phyloP scores from a whole-genome alignment of 1,139 yeast species.

The Lodderomyces theae region DNA sequence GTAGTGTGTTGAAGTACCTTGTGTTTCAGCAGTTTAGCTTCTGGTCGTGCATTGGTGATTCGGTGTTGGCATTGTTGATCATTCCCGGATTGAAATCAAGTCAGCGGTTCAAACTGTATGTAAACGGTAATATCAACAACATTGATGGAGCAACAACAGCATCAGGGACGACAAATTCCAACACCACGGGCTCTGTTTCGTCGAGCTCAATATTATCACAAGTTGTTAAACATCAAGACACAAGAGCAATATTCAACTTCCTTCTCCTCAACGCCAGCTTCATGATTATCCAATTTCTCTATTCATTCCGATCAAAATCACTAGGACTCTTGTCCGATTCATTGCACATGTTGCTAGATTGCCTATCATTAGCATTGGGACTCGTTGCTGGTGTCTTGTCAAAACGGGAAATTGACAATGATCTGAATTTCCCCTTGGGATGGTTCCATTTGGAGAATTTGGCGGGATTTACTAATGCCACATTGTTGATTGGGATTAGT shows the following conservation, averaged over 20 bases:
- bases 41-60: not conserved
- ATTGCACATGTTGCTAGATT: constrained; percentile 93
- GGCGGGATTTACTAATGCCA: constrained; percentile 94
- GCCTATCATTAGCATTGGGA: constrained; percentile 86
- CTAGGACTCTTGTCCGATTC: constrained; percentile 90
- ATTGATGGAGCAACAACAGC: not conserved
- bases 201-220: constrained; percentile 25
- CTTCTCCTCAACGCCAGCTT: constrained; percentile 80
- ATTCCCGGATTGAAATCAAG: constrained; percentile 3
- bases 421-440: constrained; percentile 81
- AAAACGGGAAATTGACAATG: constrained; percentile 48
- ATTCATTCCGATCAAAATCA: constrained; percentile 89
- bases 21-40: not conserved
- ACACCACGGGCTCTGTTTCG: no score
- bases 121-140: not conserved
- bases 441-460: constrained; percentile 80
- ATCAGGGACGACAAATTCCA: constrained; percentile 3
- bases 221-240: constrained; percentile 63
- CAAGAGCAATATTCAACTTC: constrained; percentile 86
- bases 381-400: constrained; percentile 73
- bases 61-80: not conserved
- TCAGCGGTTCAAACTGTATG: not conserved
- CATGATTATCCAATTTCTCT: constrained; percentile 89
- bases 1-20: not conserved
- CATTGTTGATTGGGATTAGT: constrained; percentile 80